Evolutionary conservation across 1,284 basidiomycete genomes (phyloP).

Genomic region (Moesziomyces sp.): DNA sequence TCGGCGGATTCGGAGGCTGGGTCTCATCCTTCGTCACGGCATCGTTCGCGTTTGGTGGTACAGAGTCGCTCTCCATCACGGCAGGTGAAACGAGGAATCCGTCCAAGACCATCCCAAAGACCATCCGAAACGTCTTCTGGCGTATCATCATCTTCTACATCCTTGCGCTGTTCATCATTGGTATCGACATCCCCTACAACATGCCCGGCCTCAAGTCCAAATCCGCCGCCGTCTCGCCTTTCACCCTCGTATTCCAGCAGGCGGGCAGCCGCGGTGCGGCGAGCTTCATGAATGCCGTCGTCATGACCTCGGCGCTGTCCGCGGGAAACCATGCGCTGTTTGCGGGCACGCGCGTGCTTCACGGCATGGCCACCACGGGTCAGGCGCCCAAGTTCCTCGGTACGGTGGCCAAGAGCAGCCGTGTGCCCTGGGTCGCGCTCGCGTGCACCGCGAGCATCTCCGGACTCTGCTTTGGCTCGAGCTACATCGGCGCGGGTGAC

Average conservation of each 20-base stretch:
- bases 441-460: conserved; percentile 77
- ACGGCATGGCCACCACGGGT: conserved; percentile 79
- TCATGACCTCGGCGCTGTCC: conserved; percentile 84
- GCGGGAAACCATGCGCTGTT: conserved; percentile 85
- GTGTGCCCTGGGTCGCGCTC: conserved; percentile 81
- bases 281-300: conserved; percentile 77
- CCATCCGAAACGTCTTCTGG: conserved; percentile 74
- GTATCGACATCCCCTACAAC: conserved; percentile 71
- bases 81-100: conserved; percentile 56
- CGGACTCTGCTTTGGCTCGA: conserved; percentile 75
- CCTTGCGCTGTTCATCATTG: conserved; percentile 72
- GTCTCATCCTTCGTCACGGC: conserved; percentile 78
- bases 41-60: conserved; percentile 73
- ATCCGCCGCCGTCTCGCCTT: conserved; percentile 38
- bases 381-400: conserved; percentile 81
- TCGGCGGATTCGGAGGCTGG: conserved; percentile 61
- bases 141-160: conserved; percentile 72
- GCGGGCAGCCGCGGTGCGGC: conserved; percentile 69
- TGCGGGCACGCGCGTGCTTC: conserved; percentile 78
- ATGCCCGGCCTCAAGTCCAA: conserved; percentile 40
- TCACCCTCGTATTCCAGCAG: conserved; percentile 67
- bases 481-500: conserved; percentile 66
- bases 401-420: conserved; percentile 74
- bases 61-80: conserved; percentile 72
- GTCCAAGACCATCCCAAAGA: conserved; percentile 46